phyloP scores from a whole-genome alignment of 768 basidiomycete species.

The Candolleomyces aberdarensis region DNA sequence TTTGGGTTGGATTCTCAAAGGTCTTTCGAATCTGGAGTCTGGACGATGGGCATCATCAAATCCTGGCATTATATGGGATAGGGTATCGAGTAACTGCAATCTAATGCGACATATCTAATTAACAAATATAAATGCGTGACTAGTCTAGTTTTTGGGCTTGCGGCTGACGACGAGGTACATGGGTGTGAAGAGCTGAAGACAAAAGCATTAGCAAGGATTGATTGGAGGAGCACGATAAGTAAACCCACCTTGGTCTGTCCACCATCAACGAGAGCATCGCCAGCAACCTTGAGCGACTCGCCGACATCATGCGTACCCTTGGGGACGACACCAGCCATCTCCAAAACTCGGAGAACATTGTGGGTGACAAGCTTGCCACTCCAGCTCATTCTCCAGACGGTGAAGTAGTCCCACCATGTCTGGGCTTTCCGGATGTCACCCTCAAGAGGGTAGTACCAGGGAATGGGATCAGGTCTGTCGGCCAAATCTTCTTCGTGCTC shows the following conservation, averaged over 20 bases:
- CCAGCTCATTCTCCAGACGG: conserved; percentile 88
- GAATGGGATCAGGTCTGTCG: conserved; percentile 68
- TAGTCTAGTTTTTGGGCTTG: conserved; percentile 47
- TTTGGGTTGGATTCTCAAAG: neutral
- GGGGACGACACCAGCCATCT: conserved; percentile 76
- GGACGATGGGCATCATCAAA: conserved; percentile 5
- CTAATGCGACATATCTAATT: neutral
- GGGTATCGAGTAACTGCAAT: conserved; percentile 4
- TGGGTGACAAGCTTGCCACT: conserved; percentile 84
- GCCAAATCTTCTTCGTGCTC: conserved; percentile 94
- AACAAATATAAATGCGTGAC: conserved; percentile 6
- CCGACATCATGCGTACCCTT: conserved; percentile 92
- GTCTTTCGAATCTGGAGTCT: conserved; percentile 1
- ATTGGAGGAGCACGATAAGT: neutral
- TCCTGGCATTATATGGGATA: conserved; percentile 6
- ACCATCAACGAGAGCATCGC: conserved; percentile 72
- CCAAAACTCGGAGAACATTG: conserved; percentile 71
- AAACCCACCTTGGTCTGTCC: conserved; percentile 76
- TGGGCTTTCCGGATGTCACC: conserved; percentile 92
- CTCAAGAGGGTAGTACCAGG: conserved; percentile 98
- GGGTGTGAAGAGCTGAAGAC: conserved; percentile 75
- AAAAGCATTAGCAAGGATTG: conserved; percentile 14
- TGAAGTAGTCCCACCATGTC: conserved; percentile 88
- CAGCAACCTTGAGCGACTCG: conserved; percentile 85
- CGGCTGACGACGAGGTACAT: conserved; percentile 74